phyloP scores from a whole-genome alignment of 2,329 filamentous ascomycete species.

The Rasamsonia emersonii region DNA sequence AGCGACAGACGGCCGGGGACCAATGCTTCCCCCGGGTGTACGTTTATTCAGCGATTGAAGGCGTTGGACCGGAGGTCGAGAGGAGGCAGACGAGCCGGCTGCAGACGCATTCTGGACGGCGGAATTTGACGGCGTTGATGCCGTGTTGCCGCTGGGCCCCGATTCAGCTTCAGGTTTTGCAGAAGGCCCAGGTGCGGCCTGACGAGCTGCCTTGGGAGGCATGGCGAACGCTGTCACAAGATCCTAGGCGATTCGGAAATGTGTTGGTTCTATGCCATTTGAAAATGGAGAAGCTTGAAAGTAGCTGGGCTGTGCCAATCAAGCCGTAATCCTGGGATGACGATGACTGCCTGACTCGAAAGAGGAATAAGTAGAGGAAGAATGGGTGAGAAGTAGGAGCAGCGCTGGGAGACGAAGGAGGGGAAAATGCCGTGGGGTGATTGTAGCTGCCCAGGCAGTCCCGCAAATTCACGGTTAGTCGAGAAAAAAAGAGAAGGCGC shows the following conservation, averaged over 20 bases:
- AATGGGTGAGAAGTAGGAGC: too few relatives aligned
- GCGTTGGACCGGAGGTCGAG: conserved; percentile 31
- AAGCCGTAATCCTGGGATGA: too few relatives aligned
- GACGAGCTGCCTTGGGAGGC: conserved; percentile 27
- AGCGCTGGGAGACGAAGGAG: too few relatives aligned
- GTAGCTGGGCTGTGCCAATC: too few relatives aligned
- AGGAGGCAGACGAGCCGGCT: conserved; percentile 11
- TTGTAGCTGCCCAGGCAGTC: too few relatives aligned
- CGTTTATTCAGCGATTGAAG: conserved; percentile 35
- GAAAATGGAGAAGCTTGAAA: neutral
- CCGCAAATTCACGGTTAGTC: too few relatives aligned
- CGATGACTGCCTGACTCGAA: too few relatives aligned
- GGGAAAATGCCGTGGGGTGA: too few relatives aligned
- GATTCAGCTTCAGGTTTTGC: conserved; percentile 6
- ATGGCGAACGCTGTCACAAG: conserved; percentile 11
- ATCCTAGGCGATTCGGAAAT: neutral
- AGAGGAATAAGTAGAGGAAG: too few relatives aligned
- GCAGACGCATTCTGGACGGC: conserved; percentile 6
- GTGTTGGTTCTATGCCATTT: neutral
- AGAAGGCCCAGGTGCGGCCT: conserved; percentile 4
- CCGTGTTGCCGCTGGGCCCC: conserved; percentile 6
- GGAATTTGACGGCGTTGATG: conserved; percentile 9
- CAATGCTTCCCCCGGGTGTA: conserved; percentile 28
- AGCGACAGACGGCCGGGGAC: conserved; percentile 14
- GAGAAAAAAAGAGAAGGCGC: too few relatives aligned